Evolutionary conservation across 2,329 filamentous ascomycete genomes (phyloP).

Genomic region (Beauveria pseudobassiana): DNA sequence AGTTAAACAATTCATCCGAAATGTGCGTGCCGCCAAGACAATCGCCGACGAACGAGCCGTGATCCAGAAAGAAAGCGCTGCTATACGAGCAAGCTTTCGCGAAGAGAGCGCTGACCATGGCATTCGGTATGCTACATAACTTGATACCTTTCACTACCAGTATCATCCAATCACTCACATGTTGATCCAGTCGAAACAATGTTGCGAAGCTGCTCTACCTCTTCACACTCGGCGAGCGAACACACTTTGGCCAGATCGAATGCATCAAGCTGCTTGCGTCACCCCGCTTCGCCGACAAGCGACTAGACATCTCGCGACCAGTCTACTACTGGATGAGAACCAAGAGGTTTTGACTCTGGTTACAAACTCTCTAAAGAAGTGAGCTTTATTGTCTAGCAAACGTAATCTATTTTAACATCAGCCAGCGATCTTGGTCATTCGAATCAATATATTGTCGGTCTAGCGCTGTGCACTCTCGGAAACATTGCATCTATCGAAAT

Average conservation of each 20-base stretch:
- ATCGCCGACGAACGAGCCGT: slow-evolving; percentile 98
- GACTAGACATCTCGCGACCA: slow-evolving; percentile 90
- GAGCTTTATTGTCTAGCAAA: slow-evolving; percentile 22
- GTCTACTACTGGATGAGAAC: slow-evolving; percentile 93
- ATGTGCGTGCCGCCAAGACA: slow-evolving; percentile 96
- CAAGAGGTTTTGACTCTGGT: slow-evolving; percentile 96
- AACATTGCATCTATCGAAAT: slow-evolving; percentile 98
- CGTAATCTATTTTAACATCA: slow-evolving; percentile 12
- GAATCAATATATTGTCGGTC: slow-evolving; percentile 96
- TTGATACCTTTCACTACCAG: neutral
- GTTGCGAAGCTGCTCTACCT: slow-evolving; percentile 97
- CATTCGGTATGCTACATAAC: slow-evolving; percentile 59
- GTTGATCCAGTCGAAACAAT: slow-evolving; percentile 76
- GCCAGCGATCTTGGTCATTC: slow-evolving; percentile 86
- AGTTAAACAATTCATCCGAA: slow-evolving; percentile 99
- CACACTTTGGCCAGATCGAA: slow-evolving; percentile 98
- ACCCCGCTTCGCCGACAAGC: slow-evolving; percentile 95
- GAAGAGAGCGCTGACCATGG: slow-evolving; percentile 93
- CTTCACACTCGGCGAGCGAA: slow-evolving; percentile 93
- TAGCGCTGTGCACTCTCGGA: slow-evolving; percentile 90
- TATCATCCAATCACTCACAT: neutral
- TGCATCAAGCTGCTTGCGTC: slow-evolving; percentile 96
- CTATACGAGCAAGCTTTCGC: slow-evolving; percentile 93
- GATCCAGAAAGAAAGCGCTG: slow-evolving; percentile 97
- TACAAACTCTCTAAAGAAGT: slow-evolving; percentile 98